phyloP scores from a whole-genome alignment of 352 stramenopile genomes.

The Globisporangium ultimum region DNA sequence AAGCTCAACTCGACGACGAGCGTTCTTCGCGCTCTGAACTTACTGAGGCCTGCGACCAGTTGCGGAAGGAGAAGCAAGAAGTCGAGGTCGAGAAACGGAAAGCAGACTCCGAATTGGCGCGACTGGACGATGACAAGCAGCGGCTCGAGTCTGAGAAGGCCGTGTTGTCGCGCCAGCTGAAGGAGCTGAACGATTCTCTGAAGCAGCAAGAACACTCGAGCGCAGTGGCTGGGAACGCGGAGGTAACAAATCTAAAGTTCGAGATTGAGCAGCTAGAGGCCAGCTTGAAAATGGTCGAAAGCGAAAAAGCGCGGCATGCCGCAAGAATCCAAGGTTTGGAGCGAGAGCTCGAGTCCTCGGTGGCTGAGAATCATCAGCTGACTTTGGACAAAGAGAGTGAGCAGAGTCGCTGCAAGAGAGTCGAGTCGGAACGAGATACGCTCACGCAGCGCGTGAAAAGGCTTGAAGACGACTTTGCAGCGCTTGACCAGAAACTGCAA shows the following conservation, averaged over 20 bases:
- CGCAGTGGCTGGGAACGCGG: slow-evolving; percentile 11
- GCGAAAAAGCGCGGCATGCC: slow-evolving; percentile 37
- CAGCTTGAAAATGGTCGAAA: slow-evolving; percentile 25
- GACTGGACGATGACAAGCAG: slow-evolving; percentile 33
- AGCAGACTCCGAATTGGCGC: slow-evolving; percentile 9
- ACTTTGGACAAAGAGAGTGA: slow-evolving; percentile 26
- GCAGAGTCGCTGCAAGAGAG: slow-evolving; percentile 22
- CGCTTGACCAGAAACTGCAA: slow-evolving; percentile 23
- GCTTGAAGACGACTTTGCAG: slow-evolving; percentile 29
- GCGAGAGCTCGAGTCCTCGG: slow-evolving; percentile 30
- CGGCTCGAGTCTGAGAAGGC: slow-evolving; percentile 32
- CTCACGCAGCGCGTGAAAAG: slow-evolving; percentile 24
- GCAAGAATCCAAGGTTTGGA: slow-evolving; percentile 22
- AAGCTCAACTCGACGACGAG: slow-evolving; percentile 4
- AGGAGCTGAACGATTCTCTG: slow-evolving; percentile 10
- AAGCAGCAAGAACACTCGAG: slow-evolving; percentile 18
- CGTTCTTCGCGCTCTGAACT: slow-evolving; percentile 15
- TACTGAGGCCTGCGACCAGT: slow-evolving; percentile 17
- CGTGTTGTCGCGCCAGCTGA: slow-evolving; percentile 10
- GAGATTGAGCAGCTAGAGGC: slow-evolving; percentile 49
- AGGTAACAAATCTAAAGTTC: slow-evolving; percentile 32
- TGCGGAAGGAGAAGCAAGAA: slow-evolving; percentile 21
- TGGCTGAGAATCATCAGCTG: slow-evolving; percentile 23
- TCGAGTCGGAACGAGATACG: slow-evolving; percentile 32
- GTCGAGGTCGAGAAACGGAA: slow-evolving; percentile 22